Base-by-base conservation (phyloP, 345 rosid genomes). In the Populus ilicifolia region DNA sequence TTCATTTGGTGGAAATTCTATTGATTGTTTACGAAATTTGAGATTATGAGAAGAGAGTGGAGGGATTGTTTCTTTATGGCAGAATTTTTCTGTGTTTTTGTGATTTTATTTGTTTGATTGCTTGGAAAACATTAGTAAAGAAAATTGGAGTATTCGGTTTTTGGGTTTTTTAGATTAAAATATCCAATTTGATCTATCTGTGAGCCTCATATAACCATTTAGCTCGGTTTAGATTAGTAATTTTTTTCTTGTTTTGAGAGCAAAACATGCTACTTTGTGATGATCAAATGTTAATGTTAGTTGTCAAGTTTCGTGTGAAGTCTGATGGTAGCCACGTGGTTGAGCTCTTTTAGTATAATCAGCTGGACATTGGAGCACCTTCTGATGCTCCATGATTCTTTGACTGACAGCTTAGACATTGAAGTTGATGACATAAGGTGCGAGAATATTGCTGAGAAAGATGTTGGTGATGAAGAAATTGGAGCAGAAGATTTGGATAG, bases 391-490 rank as follows among this genome's bases (percentile, higher is more conserved):
- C 36, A 23, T 73, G 20, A 59, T 13, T 69, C 27, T 66, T 65
- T 48, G 20, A 11, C 14, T 65, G 30, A 50, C 80, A 85, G 92
- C 69, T 90, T 90, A 62, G 97, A 90, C 71, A 84, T 87, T 36
- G 94, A 92, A 75, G 85, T 79, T 36, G 98, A 91, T 79, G 97
- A 92, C 75, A 79, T 93, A 59, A 89, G 90, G 85, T 88, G 89
- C 67, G 97, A 88, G 14, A 92, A 90, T 82, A 90, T 93, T 14
- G 90, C 87, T 0, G 99, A 94, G 84, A 95, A 91, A 76, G 99
- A 96, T 86, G 97, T 94, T 2, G 91, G 97, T 12, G 98, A 96
- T 33, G 98, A 96, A 67, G 99, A 96, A 84, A 94, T 96, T 29
- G 97, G 94, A 23, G 83, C 94, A 0, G 97, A 92, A 21, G 97